Evolutionary conservation across 1,139 yeast genomes (phyloP).

Genomic region (Scheffersomyces segobiensis): DNA sequence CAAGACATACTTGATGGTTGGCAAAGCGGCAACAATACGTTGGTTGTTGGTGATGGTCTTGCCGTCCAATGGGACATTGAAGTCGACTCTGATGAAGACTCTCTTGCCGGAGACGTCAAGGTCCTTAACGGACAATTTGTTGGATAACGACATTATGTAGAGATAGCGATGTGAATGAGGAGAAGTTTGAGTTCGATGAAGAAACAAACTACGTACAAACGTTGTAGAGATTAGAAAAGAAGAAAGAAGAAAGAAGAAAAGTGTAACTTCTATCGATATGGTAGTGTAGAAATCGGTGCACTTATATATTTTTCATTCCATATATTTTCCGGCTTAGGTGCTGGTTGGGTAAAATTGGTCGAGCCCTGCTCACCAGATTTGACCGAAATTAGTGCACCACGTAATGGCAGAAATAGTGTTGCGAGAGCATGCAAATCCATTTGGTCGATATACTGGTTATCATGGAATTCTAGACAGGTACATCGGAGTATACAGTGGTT

Average conservation of each 20-base stretch:
- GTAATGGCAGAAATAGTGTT: background rate
- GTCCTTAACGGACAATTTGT: conserved; percentile 89
- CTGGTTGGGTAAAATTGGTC: background rate
- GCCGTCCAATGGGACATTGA: conserved; percentile 97
- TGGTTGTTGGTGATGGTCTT: conserved; percentile 96
- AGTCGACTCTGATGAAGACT: conserved; percentile 95
- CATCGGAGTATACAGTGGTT: background rate
- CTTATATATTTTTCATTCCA: background rate
- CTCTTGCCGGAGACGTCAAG: conserved; percentile 82
- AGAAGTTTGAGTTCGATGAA: background rate
- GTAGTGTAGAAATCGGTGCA: background rate
- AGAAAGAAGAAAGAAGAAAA: background rate
- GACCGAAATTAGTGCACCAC: background rate
- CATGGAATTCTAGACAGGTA: background rate
- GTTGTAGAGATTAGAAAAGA: background rate
- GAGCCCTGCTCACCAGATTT: background rate
- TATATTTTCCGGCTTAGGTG: background rate
- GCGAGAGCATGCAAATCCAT: background rate
- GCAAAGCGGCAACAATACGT: conserved; percentile 97
- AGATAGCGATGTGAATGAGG: background rate
- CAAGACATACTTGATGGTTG: conserved; percentile 90
- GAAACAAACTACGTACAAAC: background rate
- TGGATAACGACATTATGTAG: conserved; percentile 76
- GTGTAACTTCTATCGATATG: background rate
- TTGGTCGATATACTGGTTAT: background rate